A percentile compares a stretch with the other conserved stretches of the same genome.
phyloP scores from a whole-genome alignment of 2,329 filamentous ascomycete genomes.

The Trichophyton verrucosum region DNA sequence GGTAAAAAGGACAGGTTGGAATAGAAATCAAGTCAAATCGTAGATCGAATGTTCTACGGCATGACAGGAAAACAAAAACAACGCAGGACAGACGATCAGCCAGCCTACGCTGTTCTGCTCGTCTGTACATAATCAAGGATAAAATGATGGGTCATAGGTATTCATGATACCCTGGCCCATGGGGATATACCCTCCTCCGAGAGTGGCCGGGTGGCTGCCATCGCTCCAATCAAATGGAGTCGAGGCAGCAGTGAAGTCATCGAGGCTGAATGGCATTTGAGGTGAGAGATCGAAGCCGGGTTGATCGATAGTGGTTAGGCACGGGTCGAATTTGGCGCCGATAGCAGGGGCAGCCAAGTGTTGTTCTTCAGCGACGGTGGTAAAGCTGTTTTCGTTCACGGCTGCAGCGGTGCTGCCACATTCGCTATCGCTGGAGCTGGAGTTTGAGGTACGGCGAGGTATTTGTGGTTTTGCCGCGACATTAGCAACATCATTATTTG shows the following conservation, averaged over 20 bases:
- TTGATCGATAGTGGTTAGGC: conserved; percentile 2
- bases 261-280: conserved; percentile 14
- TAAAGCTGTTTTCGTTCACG: background rate
- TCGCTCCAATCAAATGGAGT: conserved; percentile 10
- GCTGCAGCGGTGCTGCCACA: background rate
- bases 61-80: conserved; percentile 25
- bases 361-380: background rate
- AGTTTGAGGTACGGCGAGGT: conserved; percentile 7
- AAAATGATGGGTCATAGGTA: conserved; percentile 21
- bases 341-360: background rate
- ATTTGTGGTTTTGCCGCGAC: background rate
- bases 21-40: conserved; percentile 15
- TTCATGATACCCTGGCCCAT: conserved; percentile 21
- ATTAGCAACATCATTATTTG: conserved; percentile 7
- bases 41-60: conserved; percentile 17
- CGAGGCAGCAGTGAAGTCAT: conserved; percentile 8
- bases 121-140: conserved; percentile 18
- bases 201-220: background rate
- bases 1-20: conserved; percentile 17
- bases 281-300: background rate
- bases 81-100: conserved; percentile 24
- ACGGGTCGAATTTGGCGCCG: conserved; percentile 4
- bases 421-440: conserved; percentile 11
- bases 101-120: conserved; percentile 20
- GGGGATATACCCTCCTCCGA: conserved; percentile 19